Conservation (phyloP, 805 yeast species). For the Yarrowia yakushimensis region DNA sequence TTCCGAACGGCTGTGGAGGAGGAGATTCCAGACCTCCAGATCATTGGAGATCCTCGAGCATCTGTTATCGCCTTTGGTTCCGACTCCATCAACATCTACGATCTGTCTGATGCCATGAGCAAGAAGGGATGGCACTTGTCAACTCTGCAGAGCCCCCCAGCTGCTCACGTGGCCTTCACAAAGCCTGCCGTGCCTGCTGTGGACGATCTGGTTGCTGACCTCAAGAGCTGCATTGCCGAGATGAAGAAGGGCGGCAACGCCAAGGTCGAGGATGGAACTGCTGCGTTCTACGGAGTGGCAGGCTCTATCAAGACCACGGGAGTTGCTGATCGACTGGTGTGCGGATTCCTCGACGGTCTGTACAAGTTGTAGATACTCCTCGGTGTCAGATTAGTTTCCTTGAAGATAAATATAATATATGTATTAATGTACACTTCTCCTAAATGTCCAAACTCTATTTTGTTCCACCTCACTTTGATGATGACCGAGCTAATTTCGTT, state of each 20-base stretch:
- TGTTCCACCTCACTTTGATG: neutral
- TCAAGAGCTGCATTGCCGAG: constrained; percentile 46
- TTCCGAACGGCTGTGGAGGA: constrained; percentile 49
- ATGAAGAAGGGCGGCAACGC: constrained; percentile 36
- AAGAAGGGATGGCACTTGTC: constrained; percentile 84
- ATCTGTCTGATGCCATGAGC: constrained; percentile 65
- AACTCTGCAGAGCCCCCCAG: constrained; percentile 84
- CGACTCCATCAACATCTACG: constrained; percentile 62
- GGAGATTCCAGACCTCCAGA: constrained; percentile 51
- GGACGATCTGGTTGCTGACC: constrained; percentile 54
- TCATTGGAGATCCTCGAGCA: constrained; percentile 81
- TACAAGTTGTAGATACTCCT: constrained; percentile 48
- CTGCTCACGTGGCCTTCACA: constrained; percentile 87
- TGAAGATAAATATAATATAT: neutral
- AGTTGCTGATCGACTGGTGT: constrained; percentile 74
- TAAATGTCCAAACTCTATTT: neutral
- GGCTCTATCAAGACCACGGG: constrained; percentile 83
- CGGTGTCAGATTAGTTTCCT: neutral
- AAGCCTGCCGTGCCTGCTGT: constrained; percentile 59
- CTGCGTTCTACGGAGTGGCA: constrained; percentile 93
- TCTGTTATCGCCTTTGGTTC: constrained; percentile 81
- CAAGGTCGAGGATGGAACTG: constrained; percentile 50
- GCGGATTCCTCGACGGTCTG: constrained; percentile 74
- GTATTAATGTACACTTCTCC: neutral
- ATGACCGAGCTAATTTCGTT: neutral